Evolutionary conservation across 1,139 yeast genomes (phyloP), one percentile per base, ranked within the genome.

Genomic region (Pneumocystis murina): DNA sequence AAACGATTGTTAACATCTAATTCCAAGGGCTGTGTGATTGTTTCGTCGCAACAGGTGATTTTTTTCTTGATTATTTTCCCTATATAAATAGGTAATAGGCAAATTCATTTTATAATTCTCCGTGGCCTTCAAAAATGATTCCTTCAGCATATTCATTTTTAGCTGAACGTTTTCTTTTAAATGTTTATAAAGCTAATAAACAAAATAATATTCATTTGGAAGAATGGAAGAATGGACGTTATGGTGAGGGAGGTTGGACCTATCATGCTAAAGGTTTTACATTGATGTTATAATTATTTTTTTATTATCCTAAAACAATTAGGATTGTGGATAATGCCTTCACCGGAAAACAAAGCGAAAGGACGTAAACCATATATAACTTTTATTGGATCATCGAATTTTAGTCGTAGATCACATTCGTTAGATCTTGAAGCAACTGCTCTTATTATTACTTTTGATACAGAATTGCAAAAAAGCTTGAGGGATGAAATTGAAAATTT

Each of bases 191-290:
- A 2, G 73, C 78, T 41, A 80, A 81, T 1, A 82, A 80, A 68
- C 75, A 77, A 17, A 70, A 78, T 6, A 71, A 78, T 28, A 82
- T 91, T 41, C 75, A 77, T 17, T 76, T 92, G 55, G 80, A 78
- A 65, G 97, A 92, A 74, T 94, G 98, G 98, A 82, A 82, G 71
- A 82, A 82, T 62, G 98, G 98, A 1, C 76, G 83, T 1, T 96
- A 90, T 8, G 89, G 89, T 70, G 82, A 87, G 14, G 81, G 84
- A 0, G 82, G 98, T 0, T 92, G 98, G 98, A 88, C 97, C 0
- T 92, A 92, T 73, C 99, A 92, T 72, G 98, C 98, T n/a, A 92
- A 92, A 72, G 99, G 99, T 0, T 77, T 14, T 33, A 28, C 14
- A 38, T 33, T 33, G 4, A 7, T 40, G 28, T 90, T 17, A n/a